phyloP scores from a whole-genome alignment of 805 yeast species.

The Komagataella populi region DNA sequence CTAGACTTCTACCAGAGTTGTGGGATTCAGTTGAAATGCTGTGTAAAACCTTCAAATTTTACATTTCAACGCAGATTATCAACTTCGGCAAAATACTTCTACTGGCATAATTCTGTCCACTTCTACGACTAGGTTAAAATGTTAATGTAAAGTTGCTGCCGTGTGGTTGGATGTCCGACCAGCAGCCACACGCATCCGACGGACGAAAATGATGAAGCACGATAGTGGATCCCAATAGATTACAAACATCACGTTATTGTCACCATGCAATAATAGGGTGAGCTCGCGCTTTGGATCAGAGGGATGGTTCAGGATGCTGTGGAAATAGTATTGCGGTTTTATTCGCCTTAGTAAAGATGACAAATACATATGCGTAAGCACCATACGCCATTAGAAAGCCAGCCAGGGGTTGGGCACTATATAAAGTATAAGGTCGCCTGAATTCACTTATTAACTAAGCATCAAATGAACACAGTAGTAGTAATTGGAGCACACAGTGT shows the following conservation, averaged over 20 bases:
- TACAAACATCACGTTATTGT: neutral
- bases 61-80: too few relatives aligned
- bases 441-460: neutral
- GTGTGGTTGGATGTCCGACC: too few relatives aligned
- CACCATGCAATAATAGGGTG: neutral
- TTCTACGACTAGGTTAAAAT: neutral
- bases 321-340: neutral
- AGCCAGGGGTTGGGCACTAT: neutral
- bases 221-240: too few relatives aligned
- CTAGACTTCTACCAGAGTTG: too few relatives aligned
- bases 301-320: neutral
- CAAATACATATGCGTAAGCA: neutral
- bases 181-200: too few relatives aligned
- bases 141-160: neutral
- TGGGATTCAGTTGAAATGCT: too few relatives aligned
- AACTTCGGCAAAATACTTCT: too few relatives aligned
- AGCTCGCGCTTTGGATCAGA: neutral
- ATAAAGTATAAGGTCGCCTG: neutral
- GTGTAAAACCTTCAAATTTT: too few relatives aligned
- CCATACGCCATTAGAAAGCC: neutral
- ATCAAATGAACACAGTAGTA: constrained; percentile 19
- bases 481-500: constrained; percentile 38
- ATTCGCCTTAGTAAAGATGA: neutral
- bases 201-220: too few relatives aligned
- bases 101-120: neutral